Evolutionary conservation across 2,329 filamentous ascomycete genomes (phyloP).

Genomic region (Microsporum audouinii): DNA sequence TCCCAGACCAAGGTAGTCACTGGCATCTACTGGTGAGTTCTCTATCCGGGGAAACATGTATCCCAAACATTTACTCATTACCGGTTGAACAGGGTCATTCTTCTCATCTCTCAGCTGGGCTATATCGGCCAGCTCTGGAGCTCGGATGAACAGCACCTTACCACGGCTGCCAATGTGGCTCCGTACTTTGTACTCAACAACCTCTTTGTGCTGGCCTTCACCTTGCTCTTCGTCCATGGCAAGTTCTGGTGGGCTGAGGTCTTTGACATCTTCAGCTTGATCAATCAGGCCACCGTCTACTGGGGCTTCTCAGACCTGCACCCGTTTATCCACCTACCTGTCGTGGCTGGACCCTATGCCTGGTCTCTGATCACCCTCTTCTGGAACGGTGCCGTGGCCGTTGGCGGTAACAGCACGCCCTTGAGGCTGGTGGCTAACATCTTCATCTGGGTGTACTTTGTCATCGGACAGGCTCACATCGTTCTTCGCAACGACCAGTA

Average conservation of each 20-base stretch:
- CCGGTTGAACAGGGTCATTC: conserved; percentile 46
- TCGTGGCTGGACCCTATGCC: conserved; percentile 64
- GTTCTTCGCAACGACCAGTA: conserved; percentile 61
- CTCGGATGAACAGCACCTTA: conserved; percentile 49
- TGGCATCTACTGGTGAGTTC: conserved; percentile 61
- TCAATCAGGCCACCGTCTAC: conserved; percentile 68
- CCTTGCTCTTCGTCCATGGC: conserved; percentile 68
- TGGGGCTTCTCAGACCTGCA: conserved; percentile 65
- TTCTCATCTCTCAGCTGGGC: conserved; percentile 63
- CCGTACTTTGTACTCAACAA: conserved; percentile 81
- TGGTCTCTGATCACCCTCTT: conserved; percentile 82
- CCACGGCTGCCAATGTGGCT: conserved; percentile 63
- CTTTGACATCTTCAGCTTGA: conserved; percentile 66
- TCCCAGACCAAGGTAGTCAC: conserved; percentile 54
- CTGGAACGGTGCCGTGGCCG: conserved; percentile 77
- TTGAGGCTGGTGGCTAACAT: conserved; percentile 76
- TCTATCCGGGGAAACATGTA: neutral
- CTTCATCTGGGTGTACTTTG: conserved; percentile 74
- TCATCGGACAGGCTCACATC: conserved; percentile 67
- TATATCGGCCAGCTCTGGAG: conserved; percentile 71
- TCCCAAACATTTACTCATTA: neutral
- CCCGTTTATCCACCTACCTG: conserved; percentile 63
- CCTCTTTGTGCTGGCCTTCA: conserved; percentile 66
- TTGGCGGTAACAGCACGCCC: conserved; percentile 54
- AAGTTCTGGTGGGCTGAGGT: conserved; percentile 67